phyloP scores from a whole-genome alignment of 805 yeast genomes.

The Lachancea mirantina region DNA sequence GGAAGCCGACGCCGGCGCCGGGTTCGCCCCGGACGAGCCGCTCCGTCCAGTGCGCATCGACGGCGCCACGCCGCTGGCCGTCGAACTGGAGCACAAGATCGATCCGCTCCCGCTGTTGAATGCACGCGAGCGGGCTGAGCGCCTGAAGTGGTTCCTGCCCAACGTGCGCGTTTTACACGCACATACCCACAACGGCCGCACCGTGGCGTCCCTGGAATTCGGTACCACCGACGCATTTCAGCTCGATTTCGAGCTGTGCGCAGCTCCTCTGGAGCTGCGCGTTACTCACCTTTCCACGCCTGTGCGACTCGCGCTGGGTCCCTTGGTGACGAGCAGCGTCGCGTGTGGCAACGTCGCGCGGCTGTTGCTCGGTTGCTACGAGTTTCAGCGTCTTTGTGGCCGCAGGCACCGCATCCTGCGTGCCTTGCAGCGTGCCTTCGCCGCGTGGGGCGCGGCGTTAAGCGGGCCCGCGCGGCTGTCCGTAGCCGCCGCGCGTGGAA shows the following conservation, averaged over 20 bases:
- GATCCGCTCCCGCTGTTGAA: conserved; percentile 26
- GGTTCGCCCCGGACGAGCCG: no score
- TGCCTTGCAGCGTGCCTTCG: background rate
- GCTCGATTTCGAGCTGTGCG: background rate
- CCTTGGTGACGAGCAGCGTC: conserved; percentile 2
- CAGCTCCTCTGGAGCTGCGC: background rate
- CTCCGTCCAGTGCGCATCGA: no score
- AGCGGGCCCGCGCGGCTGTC: background rate
- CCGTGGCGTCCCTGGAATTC: background rate
- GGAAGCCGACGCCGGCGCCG: no score
- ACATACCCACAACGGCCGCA: no score
- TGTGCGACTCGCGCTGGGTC: conserved; percentile 1
- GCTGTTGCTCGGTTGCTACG: conserved; percentile 20
- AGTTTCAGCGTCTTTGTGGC: conserved; percentile 17
- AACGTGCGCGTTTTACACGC: no score
- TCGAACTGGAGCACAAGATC: conserved; percentile 18
- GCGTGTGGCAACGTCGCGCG: conserved; percentile 2
- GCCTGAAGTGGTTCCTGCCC: no score
- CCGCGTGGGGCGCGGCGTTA: background rate
- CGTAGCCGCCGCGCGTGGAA: background rate
- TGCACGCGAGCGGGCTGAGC: conserved; percentile 16
- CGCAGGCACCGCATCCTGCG: background rate
- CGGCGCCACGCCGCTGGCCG: background rate
- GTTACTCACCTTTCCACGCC: background rate
- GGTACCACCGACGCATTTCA: background rate